A percentile compares a stretch with the other conserved stretches of the same genome.
Conservation (phyloP, 1,139 yeast genomes). For the Hansenula sp. region DNA sequence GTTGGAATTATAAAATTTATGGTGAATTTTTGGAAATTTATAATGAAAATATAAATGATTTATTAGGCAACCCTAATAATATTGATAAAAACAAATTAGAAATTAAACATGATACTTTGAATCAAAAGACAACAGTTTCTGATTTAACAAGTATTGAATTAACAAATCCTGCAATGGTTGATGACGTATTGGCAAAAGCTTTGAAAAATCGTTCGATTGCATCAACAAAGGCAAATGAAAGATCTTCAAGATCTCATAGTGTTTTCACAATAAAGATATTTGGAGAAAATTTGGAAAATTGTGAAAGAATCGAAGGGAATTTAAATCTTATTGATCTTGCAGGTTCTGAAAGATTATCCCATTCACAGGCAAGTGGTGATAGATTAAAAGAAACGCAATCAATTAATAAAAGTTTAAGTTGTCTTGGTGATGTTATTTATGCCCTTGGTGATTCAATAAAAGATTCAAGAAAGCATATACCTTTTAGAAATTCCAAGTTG, state of each 20-base stretch:
- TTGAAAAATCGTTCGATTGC: slow-evolving; percentile 71
- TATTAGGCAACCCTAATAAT: slow-evolving; percentile 35
- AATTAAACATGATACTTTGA: slow-evolving; percentile 64
- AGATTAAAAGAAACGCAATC: slow-evolving; percentile 84
- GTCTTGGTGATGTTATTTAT: slow-evolving; percentile 86
- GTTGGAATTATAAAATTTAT: slow-evolving; percentile 62
- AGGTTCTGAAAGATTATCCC: slow-evolving; percentile 81
- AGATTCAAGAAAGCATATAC: slow-evolving; percentile 38
- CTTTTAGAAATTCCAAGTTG: slow-evolving; percentile 57
- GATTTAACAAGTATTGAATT: slow-evolving; percentile 53
- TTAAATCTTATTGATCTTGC: slow-evolving; percentile 80
- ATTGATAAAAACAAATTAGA: slow-evolving; percentile 46
- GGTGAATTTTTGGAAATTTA: slow-evolving; percentile 91
- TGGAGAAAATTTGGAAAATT: slow-evolving; percentile 52
- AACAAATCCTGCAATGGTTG: slow-evolving; percentile 46
- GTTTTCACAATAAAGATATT: slow-evolving; percentile 63
- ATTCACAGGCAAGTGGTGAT: slow-evolving; percentile 76
- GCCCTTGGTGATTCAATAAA: slow-evolving; percentile 49
- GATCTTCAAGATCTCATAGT: slow-evolving; percentile 72
- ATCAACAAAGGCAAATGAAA: slow-evolving; percentile 73
- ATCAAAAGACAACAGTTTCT: slow-evolving; percentile 52
- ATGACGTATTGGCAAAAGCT: slow-evolving; percentile 49
- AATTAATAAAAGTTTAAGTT: slow-evolving; percentile 83
- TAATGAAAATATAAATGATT: slow-evolving; percentile 75
- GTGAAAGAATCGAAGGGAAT: slow-evolving; percentile 52